phyloP scores from a whole-genome alignment of 148 eudicot genomes.

The Cornus florida region DNA sequence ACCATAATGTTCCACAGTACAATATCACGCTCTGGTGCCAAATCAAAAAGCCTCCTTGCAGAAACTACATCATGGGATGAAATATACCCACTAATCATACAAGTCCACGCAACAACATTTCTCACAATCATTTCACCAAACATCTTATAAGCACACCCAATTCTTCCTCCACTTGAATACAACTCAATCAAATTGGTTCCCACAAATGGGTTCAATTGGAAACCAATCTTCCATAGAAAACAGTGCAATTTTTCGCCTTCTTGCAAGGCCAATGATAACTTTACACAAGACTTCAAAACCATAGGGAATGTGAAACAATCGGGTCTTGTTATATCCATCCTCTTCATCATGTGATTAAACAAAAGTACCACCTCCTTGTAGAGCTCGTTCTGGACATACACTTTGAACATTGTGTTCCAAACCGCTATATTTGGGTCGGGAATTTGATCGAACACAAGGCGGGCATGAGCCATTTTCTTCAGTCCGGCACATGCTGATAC shows the following conservation, averaged over 20 bases:
- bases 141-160: slow-evolving; percentile 48
- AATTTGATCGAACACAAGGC: slow-evolving; percentile 57
- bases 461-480: slow-evolving; percentile 40
- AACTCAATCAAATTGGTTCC: slow-evolving; percentile 75
- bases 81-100: slow-evolving; percentile 58
- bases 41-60: slow-evolving; percentile 55
- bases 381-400: slow-evolving; percentile 48
- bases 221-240: slow-evolving; percentile 50
- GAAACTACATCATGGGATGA: slow-evolving; percentile 30
- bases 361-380: slow-evolving; percentile 37
- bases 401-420: slow-evolving; percentile 65
- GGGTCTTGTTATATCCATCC: slow-evolving; percentile 36
- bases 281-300: slow-evolving; percentile 66
- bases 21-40: slow-evolving; percentile 71
- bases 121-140: slow-evolving; percentile 62
- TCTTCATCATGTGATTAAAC: slow-evolving; percentile 62
- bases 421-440: slow-evolving; percentile 38
- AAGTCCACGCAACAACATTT: slow-evolving; percentile 71
- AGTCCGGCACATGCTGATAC: slow-evolving; percentile 29
- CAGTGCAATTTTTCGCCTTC: slow-evolving; percentile 62
- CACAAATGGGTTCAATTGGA: slow-evolving; percentile 52
- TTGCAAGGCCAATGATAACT: slow-evolving; percentile 30
- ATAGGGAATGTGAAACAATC: slow-evolving; percentile 62
- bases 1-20: slow-evolving; percentile 77
- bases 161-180: slow-evolving; percentile 37